A percentile compares a stretch with the other conserved stretches of the same genome.
phyloP scores from a whole-genome alignment of 345 rosid genomes.

The Eucalyptus regnans region DNA sequence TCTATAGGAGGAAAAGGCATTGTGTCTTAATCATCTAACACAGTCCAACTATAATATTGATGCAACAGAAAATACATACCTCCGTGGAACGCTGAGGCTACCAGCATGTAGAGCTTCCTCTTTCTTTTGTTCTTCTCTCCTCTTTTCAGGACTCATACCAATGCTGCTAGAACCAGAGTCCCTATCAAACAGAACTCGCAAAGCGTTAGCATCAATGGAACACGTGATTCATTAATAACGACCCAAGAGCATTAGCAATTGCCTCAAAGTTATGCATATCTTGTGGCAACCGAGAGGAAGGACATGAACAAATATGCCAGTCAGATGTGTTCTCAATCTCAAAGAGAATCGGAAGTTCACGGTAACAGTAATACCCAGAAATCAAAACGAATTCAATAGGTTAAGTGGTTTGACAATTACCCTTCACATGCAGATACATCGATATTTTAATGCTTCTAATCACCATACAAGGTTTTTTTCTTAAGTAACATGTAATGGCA shows the following conservation, averaged over 20 bases:
- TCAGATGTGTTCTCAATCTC: background rate
- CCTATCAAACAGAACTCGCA: conserved; percentile 6
- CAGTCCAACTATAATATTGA: background rate
- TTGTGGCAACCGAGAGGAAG: background rate
- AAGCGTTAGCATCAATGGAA: background rate
- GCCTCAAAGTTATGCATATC: background rate
- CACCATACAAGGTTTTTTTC: background rate
- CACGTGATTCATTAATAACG: background rate
- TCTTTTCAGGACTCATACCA: conserved; percentile 39
- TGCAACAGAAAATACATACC: conserved; percentile 12
- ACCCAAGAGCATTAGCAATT: background rate
- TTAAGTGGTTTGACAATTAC: background rate
- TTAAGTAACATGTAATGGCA: background rate
- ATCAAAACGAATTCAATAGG: background rate
- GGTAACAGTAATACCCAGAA: background rate
- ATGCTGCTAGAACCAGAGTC: conserved; percentile 43
- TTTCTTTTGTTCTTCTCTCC: conserved; percentile 44
- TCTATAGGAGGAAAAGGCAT: conserved; percentile 15
- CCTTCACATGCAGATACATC: background rate
- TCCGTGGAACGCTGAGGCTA: conserved; percentile 59
- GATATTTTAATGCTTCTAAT: background rate
- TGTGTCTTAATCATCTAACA: background rate
- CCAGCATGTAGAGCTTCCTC: conserved; percentile 63
- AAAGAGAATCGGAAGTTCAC: background rate
- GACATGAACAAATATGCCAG: background rate